Evolutionary conservation across 257 asterid species (phyloP), one percentile per base, ranked within the genome.

Genomic region (Lantana camara): DNA sequence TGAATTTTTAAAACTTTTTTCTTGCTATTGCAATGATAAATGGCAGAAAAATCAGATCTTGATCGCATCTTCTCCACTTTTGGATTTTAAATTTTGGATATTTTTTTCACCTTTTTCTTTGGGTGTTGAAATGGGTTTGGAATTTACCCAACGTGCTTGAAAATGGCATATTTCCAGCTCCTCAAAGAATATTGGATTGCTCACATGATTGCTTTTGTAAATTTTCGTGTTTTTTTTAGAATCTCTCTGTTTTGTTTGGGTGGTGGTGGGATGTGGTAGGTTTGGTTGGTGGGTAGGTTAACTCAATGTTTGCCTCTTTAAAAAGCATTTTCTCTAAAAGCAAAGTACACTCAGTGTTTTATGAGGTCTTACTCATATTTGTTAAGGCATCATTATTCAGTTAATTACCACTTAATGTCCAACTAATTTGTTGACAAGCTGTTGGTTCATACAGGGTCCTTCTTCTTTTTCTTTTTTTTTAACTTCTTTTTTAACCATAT

Each of bases 261-360:
- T 37, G 69, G 52, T 49, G 64, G 57, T 67, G 73, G 65, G 23
- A 17, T 29, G 48, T 72, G 24, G 58, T 29, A 40, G 60, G 66
- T 45, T 14, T 12, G 67, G 60, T 58, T 48, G 56, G 56, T 71
- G 66, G 58, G 66, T 37, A 34, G 67, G 53, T 68, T 41, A 54
- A 35, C 29, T 66, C 56, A 65, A 53, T 14, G 48, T 49, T 60
- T 55, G 10, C 76, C 24, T 64, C 72, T 72, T 64, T 38, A 7
- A 47, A 16, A 58, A 51, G 38, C 37, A 48, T 40, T 5, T 38
- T 45, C 5, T 27, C 32, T 4, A 30, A 7, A 41, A 51, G 6
- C 34, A 38, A 27, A 21, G 37, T 27, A 47, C 58, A n/a, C n/a
- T n/a, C n/a, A n/a, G n/a, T 12, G 40, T 44, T 40, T 58, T 5